These are phyloP conservation scores for Aristolochia contorta DNA, from an alignment of 164 flowering plant genomes.

Conservation along the genomic window DNA sequence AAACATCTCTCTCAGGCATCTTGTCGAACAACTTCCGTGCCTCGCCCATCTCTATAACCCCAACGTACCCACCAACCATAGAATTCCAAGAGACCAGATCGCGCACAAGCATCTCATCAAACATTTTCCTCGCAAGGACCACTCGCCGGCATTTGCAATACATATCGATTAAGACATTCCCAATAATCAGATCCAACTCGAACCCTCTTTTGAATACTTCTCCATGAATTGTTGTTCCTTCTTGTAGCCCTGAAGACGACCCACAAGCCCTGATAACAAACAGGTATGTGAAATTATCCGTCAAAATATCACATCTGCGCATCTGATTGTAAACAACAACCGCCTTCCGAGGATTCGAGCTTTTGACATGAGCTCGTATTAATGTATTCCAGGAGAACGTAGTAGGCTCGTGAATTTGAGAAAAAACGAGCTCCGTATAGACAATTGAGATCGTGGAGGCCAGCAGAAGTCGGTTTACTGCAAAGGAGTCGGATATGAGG, in stretches of 20 bases:
- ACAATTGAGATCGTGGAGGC: conserved; percentile 2
- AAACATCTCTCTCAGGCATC: conserved; percentile 30
- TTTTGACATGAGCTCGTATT: conserved; percentile 17
- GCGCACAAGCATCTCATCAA: conserved; percentile 19
- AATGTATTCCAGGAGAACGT: conserved; percentile 29
- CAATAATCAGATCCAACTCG: conserved; percentile 21
- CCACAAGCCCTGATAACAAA: conserved; percentile 35
- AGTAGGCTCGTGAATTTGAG: conserved; percentile 13
- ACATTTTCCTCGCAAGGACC: conserved; percentile 17
- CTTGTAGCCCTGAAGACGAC: conserved; percentile 12
- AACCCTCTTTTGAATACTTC: conserved; percentile 31
- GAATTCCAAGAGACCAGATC: conserved; percentile 42
- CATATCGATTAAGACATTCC: conserved; percentile 32
- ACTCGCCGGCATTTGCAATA: conserved; percentile 25
- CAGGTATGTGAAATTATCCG: conserved; percentile 31
- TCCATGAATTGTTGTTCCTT: conserved; percentile 29
- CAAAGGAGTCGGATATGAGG: conserved; percentile 17
- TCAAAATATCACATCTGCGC: conserved; percentile 9
- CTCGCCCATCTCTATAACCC: conserved; percentile 18
- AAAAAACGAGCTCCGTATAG: conserved; percentile 14
- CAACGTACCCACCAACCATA: conserved; percentile 22
- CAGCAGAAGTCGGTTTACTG: conserved; percentile 13
- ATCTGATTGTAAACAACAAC: conserved; percentile 15
- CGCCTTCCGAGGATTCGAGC: conserved; percentile 17
- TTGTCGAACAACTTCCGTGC: conserved; percentile 31